Evolutionary conservation across 2,329 filamentous ascomycete species (phyloP).

Genomic region (Dothiorella sarmentorum): DNA sequence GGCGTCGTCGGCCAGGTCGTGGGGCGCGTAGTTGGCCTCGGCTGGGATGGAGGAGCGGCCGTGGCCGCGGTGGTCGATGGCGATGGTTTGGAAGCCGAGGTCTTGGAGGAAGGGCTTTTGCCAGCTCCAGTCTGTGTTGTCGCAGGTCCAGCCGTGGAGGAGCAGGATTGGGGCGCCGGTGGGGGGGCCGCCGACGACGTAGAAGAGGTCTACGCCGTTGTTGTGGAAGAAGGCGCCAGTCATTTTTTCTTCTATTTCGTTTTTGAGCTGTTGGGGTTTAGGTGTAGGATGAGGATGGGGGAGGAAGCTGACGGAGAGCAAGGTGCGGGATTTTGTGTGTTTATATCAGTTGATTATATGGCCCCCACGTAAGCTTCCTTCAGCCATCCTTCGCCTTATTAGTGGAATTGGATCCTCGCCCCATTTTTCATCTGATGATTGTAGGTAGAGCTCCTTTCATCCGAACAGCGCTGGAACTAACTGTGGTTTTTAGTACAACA

Average conservation of each 20-base stretch:
- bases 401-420: too few species aligned
- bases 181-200: constrained; percentile 45
- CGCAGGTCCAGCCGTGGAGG: constrained; percentile 58
- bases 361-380: too few species aligned
- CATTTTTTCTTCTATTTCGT: too few species aligned
- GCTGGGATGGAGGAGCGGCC: constrained; percentile 22
- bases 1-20: constrained; percentile 20
- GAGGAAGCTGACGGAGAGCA: neutral
- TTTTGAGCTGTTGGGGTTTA: too few species aligned
- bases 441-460: too few species aligned
- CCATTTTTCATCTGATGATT: too few species aligned
- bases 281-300: neutral
- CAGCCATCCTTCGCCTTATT: too few species aligned
- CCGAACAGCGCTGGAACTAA: too few species aligned
- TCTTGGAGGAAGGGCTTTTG: constrained; percentile 23
- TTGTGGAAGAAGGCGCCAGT: neutral
- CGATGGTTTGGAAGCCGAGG: constrained; percentile 22
- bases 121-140: constrained; percentile 24
- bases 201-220: constrained; percentile 21
- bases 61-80: constrained; percentile 25
- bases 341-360: too few species aligned
- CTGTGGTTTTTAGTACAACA: too few species aligned
- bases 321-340: neutral
- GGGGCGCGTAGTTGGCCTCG: constrained; percentile 17
- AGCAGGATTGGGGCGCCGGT: constrained; percentile 74